phyloP scores from a whole-genome alignment of 305 asterid species.

The Solanum hybrid region DNA sequence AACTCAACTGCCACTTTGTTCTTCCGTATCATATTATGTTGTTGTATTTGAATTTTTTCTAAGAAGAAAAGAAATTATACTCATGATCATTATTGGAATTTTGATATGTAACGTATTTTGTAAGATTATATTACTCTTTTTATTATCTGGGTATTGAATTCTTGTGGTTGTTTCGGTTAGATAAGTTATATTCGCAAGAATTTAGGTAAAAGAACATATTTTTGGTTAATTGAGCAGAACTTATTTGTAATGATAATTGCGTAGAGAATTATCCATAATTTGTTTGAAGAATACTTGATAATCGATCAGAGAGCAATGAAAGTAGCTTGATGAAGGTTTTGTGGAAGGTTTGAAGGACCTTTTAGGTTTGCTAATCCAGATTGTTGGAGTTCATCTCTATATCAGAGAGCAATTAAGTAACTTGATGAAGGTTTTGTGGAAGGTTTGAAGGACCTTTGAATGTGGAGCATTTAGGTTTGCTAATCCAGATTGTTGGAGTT shows the following conservation, averaged over 20 bases:
- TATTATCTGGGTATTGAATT: neutral
- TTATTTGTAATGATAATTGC: neutral
- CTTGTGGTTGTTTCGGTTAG: neutral
- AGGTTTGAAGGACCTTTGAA: neutral
- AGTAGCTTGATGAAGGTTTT: neutral
- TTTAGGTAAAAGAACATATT: neutral
- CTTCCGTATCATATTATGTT: neutral
- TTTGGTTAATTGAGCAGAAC: neutral
- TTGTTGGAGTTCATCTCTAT: neutral
- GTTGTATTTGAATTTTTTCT: neutral
- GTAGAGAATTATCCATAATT: neutral
- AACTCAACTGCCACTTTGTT: neutral
- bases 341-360: neutral
- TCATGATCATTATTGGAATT: neutral
- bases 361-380: neutral
- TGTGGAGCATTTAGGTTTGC: neutral
- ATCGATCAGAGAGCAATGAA: neutral
- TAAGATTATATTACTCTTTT: neutral
- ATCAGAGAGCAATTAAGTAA: neutral
- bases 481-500: neutral
- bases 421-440: neutral
- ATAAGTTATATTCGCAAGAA: neutral
- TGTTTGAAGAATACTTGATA: neutral
- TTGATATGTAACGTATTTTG: neutral
- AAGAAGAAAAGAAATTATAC: neutral